Conservation (phyloP, 2,329 filamentous ascomycete species). For the Rhexocercosporidium sp. region DNA sequence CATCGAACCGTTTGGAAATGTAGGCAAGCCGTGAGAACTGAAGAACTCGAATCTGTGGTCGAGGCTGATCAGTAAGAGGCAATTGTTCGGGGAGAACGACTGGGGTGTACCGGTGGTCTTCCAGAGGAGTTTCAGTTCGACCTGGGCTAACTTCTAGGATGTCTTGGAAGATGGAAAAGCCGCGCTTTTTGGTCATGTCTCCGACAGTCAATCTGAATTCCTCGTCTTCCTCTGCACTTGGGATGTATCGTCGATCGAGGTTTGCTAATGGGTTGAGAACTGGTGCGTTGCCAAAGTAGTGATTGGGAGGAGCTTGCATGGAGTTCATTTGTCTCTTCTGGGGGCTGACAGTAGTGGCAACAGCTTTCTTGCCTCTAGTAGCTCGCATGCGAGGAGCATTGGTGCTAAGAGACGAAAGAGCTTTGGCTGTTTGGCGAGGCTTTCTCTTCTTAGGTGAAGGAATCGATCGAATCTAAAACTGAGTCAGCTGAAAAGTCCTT, state of each 20-base stretch:
- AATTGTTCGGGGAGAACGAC: not conserved
- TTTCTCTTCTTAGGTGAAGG: constrained; percentile 40
- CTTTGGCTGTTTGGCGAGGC: constrained; percentile 30
- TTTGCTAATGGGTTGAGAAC: constrained; percentile 34
- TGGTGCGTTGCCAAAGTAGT: constrained; percentile 25
- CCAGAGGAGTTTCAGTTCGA: constrained; percentile 41
- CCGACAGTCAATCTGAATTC: constrained; percentile 41
- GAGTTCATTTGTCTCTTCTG: constrained; percentile 25
- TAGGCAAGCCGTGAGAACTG: constrained; percentile 29
- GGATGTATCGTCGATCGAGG: constrained; percentile 27
- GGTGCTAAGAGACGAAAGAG: constrained; percentile 31
- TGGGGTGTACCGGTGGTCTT: constrained; percentile 37
- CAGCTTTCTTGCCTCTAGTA: constrained; percentile 25
- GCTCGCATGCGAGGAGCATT: constrained; percentile 36
- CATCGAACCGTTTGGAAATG: constrained; percentile 23
- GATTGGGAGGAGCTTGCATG: constrained; percentile 19
- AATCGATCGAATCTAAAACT: constrained; percentile 20
- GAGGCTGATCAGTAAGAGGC: constrained; percentile 9
- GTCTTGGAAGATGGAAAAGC: constrained; percentile 40
- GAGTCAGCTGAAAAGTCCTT: constrained; percentile 17
- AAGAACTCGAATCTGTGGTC: constrained; percentile 36
- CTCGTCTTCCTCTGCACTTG: constrained; percentile 40
- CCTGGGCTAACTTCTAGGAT: constrained; percentile 37
- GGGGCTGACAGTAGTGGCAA: constrained; percentile 20
- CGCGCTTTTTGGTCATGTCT: constrained; percentile 37